Conservation (phyloP, 805 yeast species). For the Candida bentonensis region DNA sequence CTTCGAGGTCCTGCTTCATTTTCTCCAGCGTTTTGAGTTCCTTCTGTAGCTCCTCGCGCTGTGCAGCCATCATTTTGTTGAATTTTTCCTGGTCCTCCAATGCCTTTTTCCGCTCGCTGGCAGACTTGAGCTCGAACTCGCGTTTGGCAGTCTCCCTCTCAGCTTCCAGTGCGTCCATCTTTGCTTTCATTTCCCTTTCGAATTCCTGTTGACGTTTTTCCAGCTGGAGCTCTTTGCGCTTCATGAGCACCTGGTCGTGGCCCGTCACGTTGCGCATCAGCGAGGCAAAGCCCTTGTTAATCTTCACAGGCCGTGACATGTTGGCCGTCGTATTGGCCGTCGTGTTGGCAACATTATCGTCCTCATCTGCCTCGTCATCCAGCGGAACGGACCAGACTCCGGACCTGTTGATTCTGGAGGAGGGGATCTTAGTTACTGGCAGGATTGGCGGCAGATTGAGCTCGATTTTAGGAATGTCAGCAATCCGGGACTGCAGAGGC, state of each 20-base stretch:
- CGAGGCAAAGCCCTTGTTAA: background rate
- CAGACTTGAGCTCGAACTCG: background rate
- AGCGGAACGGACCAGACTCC: background rate
- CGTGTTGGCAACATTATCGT: background rate
- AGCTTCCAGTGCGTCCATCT: slow-evolving; percentile 1
- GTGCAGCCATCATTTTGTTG: background rate
- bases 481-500: background rate
- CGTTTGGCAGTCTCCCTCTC: background rate
- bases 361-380: background rate
- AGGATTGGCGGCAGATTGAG: background rate
- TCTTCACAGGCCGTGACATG: background rate
- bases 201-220: background rate
- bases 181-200: background rate
- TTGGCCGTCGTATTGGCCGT: background rate
- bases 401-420: background rate
- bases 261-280: background rate
- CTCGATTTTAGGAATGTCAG: background rate
- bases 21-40: background rate
- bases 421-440: background rate
- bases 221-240: background rate
- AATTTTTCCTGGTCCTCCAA: background rate
- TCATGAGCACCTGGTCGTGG: background rate
- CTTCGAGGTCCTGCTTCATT: background rate
- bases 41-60: background rate
- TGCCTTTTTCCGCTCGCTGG: background rate